Conservation (phyloP, 176 grass and related monocot genomes). For the Microstegium vimineum region DNA sequence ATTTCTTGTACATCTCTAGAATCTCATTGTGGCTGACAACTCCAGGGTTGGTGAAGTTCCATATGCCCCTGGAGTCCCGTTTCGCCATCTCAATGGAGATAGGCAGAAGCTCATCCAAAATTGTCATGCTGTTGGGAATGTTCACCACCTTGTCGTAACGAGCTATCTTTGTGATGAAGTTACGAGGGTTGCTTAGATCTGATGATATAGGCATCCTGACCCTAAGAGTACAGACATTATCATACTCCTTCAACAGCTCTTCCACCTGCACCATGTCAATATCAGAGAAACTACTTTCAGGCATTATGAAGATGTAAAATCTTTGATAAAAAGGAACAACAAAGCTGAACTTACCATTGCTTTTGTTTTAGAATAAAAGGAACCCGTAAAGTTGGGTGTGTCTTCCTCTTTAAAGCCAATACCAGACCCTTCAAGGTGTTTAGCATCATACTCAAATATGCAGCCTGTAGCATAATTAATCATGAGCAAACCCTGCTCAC, state of each 20-base stretch:
- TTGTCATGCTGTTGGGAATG: conserved; percentile 63
- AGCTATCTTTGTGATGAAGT: conserved; percentile 60
- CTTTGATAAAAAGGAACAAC: not conserved
- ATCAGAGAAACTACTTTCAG: not conserved
- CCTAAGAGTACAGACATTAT: conserved; percentile 61
- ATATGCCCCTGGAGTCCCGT: conserved; percentile 52
- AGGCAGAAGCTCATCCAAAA: conserved; percentile 55
- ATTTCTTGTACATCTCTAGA: conserved; percentile 56
- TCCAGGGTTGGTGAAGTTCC: conserved; percentile 65
- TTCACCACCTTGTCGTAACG: conserved; percentile 63
- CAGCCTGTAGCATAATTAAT: conserved; percentile 74
- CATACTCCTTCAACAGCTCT: conserved; percentile 62
- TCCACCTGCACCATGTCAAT: conserved; percentile 48
- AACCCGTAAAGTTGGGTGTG: conserved; percentile 56
- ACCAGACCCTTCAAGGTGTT: conserved; percentile 49
- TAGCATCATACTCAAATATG: conserved; percentile 65
- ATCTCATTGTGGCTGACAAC: conserved; percentile 64
- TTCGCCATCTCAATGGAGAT: conserved; percentile 63
- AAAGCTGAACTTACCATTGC: conserved; percentile 46
- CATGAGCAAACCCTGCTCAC: conserved; percentile 57
- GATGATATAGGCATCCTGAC: conserved; percentile 70
- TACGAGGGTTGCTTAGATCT: conserved; percentile 53
- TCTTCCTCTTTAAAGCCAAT: conserved; percentile 72
- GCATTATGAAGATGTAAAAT: not conserved
- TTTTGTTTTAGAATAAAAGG: conserved; percentile 75